A percentile compares a stretch with the other conserved stretches of the same genome.
Conservation (phyloP, 768 basidiomycete species). For the Boletus sensibilis region DNA sequence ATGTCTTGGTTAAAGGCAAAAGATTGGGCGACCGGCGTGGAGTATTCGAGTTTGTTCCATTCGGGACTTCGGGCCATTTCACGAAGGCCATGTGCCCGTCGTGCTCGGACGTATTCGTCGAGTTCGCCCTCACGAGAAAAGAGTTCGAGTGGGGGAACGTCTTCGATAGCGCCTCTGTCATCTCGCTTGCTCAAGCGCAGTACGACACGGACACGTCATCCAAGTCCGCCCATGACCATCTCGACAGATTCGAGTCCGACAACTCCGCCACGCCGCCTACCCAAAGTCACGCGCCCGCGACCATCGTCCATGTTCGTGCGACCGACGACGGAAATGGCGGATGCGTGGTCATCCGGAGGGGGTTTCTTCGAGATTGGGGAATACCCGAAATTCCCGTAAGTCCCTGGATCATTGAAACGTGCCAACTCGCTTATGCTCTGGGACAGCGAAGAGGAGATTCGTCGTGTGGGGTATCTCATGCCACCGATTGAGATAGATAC, state of each 20-base stretch:
- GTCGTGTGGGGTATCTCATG: background rate
- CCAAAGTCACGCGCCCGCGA: conserved; percentile 2
- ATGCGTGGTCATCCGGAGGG: conserved; percentile 7
- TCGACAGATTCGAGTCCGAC: conserved; percentile 6
- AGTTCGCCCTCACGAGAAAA: conserved; percentile 4
- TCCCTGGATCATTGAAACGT: background rate
- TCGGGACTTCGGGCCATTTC: conserved; percentile 37
- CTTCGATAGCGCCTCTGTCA: conserved; percentile 3
- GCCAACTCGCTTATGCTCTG: background rate
- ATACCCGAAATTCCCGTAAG: conserved; percentile 15
- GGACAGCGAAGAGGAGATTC: conserved; percentile 9
- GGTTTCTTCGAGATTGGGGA: background rate
- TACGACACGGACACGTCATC: background rate
- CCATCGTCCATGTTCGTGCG: conserved; percentile 18
- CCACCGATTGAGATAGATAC: conserved; percentile 35
- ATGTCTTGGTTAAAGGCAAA: conserved; percentile 35
- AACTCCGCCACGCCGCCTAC: background rate
- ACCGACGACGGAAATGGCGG: conserved; percentile 9
- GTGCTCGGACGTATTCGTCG: conserved; percentile 8
- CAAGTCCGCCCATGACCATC: conserved; percentile 1
- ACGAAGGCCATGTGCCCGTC: conserved; percentile 1
- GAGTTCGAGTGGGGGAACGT: background rate
- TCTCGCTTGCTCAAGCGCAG: conserved; percentile 7
- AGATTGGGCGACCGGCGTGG: conserved; percentile 29
- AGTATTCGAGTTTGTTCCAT: conserved; percentile 37